Evolutionary conservation across 148 eudicot genomes (phyloP), one percentile per base, ranked within the genome.

Genomic region (Agrostemma githago): DNA sequence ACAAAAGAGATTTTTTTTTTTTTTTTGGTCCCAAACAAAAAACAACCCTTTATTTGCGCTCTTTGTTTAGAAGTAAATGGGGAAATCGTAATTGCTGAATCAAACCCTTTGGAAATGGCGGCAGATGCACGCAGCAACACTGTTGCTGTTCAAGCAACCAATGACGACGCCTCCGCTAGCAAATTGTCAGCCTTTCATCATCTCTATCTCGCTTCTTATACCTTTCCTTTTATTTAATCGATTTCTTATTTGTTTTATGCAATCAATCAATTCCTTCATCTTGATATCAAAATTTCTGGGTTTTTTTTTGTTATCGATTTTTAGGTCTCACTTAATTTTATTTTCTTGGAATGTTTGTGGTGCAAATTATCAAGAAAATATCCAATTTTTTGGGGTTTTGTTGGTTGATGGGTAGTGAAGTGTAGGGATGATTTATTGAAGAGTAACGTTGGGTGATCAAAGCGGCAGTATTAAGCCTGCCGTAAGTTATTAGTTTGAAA

Each of bases 81-180:
- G 0, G 34, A 26, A 26, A 26, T 26, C 34, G 34, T 26, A 26
- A 26, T 26, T 26, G 34, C 56, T 10, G 56, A 51, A 51, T 51
- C 56, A 51, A 51, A 51, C 0, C 56, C 56, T 10, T 51, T 12
- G 4, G 14, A 51, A 77, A 93, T 93, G 98, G 81, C 85, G 20
- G 62, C 74, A 59, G 93, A 89, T 80, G 76, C 80, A 68, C 85
- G 84, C 69, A 95, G 99, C 83, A 92, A 90, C 74, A 86, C 87
- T 26, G 91, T 85, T 2, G 93, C 97, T 11, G 99, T 95, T 60
- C 96, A 92, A 82, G 99, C 97, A 73, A 95, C 99, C 46, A 37
- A 37, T 5, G 68, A 64, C 14, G 43, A 64, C 14, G 68, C 68
- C 39, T 64, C 43, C n/a, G 68, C 68, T 6, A 64, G 68, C n/a